Base-by-base conservation (phyloP, 768 basidiomycete genomes). In the Gautieria morchelliformis region DNA sequence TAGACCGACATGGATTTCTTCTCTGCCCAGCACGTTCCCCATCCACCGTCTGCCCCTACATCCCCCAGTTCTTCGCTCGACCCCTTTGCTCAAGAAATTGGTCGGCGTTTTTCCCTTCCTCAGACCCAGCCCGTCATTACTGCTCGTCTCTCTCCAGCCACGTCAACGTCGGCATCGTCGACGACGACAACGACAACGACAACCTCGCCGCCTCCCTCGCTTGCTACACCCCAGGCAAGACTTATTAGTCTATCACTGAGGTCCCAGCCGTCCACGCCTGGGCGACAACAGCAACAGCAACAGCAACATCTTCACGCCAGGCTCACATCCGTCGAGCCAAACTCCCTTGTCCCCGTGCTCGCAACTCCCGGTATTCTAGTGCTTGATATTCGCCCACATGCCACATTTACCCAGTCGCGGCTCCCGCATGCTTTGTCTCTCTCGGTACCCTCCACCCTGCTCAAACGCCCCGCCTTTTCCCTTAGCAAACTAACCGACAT, bases 361-460 rank as follows among this genome's bases (percentile, higher is more conserved):
- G 58, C 67, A 0, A 71, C 75, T 57, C 65, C 73, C 0, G 64
- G 70, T 30, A 68, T 71, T 8, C 84, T 98, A 66, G 70, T 96
- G 64, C 76, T 98, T 71, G 94, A 97, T 73, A 85, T 97, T 54
- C 83, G 94, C 0, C 84, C 92, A 11, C 88, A 89, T 70, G 84
- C 85, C 17, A 81, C 85, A 7, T 86, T 82, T 68, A 70, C 81
- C 6, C 65, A 77, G 9, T 82, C 83, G 22, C 85, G 92, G 51
- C 63, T 96, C 32, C 78, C 78, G 41, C 64, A 70, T 49, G 85
- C 93, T 8, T 73, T 96, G 53, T 91, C 91, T 49, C 80, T 98
- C 60, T 89, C 89, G 48, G 89, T 96, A 5, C 94, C 95, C 1
- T 93, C 94, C 3, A 97, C 93, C 0, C 84, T 97, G 20, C 84